Base-by-base conservation (phyloP, 140 eudicot species). In the Senecio squalidus region DNA sequence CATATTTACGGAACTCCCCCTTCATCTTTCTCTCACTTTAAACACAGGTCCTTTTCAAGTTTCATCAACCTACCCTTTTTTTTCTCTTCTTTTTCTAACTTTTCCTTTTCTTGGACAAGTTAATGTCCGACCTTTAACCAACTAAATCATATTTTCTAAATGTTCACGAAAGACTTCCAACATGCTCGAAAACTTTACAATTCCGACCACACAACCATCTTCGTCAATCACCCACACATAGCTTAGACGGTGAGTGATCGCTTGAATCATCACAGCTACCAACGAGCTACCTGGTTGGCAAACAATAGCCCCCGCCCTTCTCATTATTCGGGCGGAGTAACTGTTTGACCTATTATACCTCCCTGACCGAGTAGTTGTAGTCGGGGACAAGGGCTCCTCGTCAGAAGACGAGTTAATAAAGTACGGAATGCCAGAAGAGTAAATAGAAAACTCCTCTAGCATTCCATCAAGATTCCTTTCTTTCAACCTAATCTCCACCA, bases 191-290 rank as follows among this genome's bases (percentile, higher is more conserved):
- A 86, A 84, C n/a, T 79, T 86, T 27, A 91, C 98, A 0, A 86
- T 81, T 48, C 94, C 98, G 25, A 72, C 79, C 8, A 83, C 70
- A 2, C 79, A 78, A 64, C 78, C 54, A 29, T 87, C 92, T 0
- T 84, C 84, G 33, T 86, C 92, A 24, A 83, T 67, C 49, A 91
- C 96, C 98, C 98, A 91, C 15, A 84, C 92, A 23, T 86, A 81
- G 33, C 64, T 81, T 16, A 91, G 82, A 4, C 96, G 85, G 64
- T 75, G 94, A 1, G 92, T 70, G 1, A 86, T 79, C 4, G 89
- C 96, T 18, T 86, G 96, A 14, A 86, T 71, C 92, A 91, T 91
- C 54, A 91, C 94, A 0, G 98, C 98, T 48, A 84, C 89, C 68
- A 86, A 33, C 52, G 98, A 91, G 67, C 96, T 91, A 25, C 82